Evolutionary conservation across 2,329 filamentous ascomycete species (phyloP), one percentile per base, ranked within the genome.

Genomic region (Trichophyton simii): DNA sequence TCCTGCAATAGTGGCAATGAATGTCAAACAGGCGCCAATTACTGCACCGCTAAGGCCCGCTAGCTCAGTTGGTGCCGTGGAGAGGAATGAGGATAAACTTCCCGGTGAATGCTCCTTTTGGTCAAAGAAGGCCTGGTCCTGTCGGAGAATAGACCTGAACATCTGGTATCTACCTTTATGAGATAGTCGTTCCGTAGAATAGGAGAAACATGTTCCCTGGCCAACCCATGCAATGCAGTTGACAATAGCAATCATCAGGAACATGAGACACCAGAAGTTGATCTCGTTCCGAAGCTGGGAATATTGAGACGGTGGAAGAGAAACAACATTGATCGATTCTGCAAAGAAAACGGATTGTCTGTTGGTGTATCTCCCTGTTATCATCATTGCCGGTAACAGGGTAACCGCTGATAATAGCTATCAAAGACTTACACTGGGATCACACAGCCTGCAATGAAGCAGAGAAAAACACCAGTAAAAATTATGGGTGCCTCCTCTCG

Each of bases 261-360:
- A 96, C 90, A 96, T 95, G 68, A 85, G 77, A 62, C 85, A 86
- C 90, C 90, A 96, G 72, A 95, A 95, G 69, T 90, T 83, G 25
- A 87, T 85, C 63, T 91, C 82, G 18, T 80, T 78, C 65, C 86
- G 83, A 60, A 94, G 79, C 60, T 83, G 73, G 34, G 71, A 73
- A 48, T 78, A 82, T 72, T 79, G 79, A 44, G 66, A 73, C n/a
- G 75, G 72, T 34, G 79, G 82, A 20, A 85, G 75, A 6, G 86
- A 83, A 15, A 92, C 79, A 9, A 85, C 83, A 63, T 83, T 83
- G 72, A 97, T 91, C 62, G 91, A 83, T 73, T 96, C 95, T 68
- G 91, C 87, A 69, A 96, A 94, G 75, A 97, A 54, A n/a, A 54
- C 50, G 50, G 50, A 54, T 54, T 72, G 92, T 88, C 62, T 89